These are phyloP conservation scores for Hymenoscyphus fructigenus DNA, from an alignment of 2,329 filamentous ascomycete genomes.

Conservation along the genomic window DNA sequence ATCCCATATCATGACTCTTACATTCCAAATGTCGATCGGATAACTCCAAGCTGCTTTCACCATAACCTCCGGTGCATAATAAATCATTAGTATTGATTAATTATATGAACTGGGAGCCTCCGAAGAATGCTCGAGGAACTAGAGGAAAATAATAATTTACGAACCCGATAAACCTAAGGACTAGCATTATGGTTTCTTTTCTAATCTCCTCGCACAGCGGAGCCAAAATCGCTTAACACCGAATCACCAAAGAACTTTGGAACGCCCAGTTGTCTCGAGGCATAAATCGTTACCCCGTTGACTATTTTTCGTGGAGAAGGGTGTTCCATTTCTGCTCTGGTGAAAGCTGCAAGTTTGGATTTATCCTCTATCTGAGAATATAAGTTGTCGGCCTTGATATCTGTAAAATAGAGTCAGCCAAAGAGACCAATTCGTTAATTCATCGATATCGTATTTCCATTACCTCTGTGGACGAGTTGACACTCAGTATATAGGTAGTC, in stretches of 20 bases:
- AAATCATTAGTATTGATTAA: neutral
- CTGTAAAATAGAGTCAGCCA: conserved; percentile 19
- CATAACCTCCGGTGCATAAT: neutral
- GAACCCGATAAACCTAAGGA: no score
- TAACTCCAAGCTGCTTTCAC: neutral
- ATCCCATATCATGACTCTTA: conserved; percentile 40
- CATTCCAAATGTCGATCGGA: conserved; percentile 9
- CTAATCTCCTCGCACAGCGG: conserved; percentile 40
- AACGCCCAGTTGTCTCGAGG: conserved; percentile 41
- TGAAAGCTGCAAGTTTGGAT: conserved; percentile 32
- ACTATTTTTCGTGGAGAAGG: conserved; percentile 44
- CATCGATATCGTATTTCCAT: conserved; percentile 19
- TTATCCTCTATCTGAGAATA: conserved; percentile 35
- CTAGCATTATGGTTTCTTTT: no score
- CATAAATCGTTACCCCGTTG: conserved; percentile 43
- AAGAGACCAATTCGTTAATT: no score
- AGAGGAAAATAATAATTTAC: no score
- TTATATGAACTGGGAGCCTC: conserved; percentile 6
- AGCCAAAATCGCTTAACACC: conserved; percentile 51
- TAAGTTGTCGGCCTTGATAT: conserved; percentile 37
- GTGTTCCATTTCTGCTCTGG: conserved; percentile 22
- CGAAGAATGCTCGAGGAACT: conserved; percentile 35
- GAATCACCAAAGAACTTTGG: conserved; percentile 37
- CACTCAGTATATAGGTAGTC: conserved; percentile 48
- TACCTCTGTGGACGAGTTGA: conserved; percentile 46